Evolutionary conservation across 306 rosid genomes (phyloP).

Genomic region (Dryas drummondii): DNA sequence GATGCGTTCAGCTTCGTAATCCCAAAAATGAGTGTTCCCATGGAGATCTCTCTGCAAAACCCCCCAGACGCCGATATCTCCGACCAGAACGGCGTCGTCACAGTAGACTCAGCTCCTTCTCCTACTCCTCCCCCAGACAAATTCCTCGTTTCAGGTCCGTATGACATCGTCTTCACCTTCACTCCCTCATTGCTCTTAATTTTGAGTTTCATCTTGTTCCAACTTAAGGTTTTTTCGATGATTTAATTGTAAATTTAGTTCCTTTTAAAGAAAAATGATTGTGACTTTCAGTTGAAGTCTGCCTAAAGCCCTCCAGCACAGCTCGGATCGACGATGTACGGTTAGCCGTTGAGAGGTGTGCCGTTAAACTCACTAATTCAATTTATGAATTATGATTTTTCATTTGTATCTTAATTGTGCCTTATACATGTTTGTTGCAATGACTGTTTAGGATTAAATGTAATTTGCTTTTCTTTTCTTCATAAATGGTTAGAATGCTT

Average conservation of each 20-base stretch:
- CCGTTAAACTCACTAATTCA: neutral
- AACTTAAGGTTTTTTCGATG: neutral
- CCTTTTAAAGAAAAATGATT: slow-evolving; percentile 12
- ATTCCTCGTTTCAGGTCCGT: slow-evolving; percentile 68
- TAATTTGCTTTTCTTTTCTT: neutral
- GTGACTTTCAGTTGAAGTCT: slow-evolving; percentile 62
- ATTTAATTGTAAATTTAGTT: slow-evolving; percentile 4
- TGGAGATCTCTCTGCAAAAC: slow-evolving; percentile 60
- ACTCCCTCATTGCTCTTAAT: neutral
- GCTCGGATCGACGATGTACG: slow-evolving; percentile 69
- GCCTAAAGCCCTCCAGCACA: slow-evolving; percentile 81
- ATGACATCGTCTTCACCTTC: neutral
- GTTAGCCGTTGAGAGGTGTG: slow-evolving; percentile 66
- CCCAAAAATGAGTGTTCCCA: slow-evolving; percentile 58
- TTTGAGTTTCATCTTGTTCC: slow-evolving; percentile 11
- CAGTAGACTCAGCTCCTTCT: slow-evolving; percentile 33
- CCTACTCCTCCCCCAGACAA: slow-evolving; percentile 42
- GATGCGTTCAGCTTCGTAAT: slow-evolving; percentile 14
- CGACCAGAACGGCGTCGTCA: slow-evolving; percentile 39
- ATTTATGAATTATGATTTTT: neutral
- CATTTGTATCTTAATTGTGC: neutral
- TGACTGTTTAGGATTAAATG: neutral
- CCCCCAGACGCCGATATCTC: slow-evolving; percentile 32
- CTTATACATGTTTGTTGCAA: slow-evolving; percentile 10
- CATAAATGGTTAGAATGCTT: slow-evolving; percentile 66